phyloP scores from a whole-genome alignment of 176 grass and related monocot species.

The Eremochloa ophiuroides region DNA sequence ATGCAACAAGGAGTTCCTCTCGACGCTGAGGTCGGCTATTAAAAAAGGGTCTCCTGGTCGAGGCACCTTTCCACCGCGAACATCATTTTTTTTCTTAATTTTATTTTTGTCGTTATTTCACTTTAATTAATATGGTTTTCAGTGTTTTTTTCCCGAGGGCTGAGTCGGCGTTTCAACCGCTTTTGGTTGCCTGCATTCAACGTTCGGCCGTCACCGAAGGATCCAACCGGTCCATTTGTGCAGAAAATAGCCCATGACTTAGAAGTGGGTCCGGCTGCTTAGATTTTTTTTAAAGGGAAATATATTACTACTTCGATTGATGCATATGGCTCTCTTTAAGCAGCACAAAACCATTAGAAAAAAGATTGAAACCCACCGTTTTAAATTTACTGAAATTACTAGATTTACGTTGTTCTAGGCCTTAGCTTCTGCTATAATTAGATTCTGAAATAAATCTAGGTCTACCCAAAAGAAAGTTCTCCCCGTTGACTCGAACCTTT shows the following conservation, averaged over 20 bases:
- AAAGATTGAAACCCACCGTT: too few species aligned
- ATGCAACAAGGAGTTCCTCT: background rate
- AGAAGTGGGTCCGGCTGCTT: background rate
- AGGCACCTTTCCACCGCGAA: background rate
- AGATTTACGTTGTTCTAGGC: too few species aligned
- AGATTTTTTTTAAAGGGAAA: too few species aligned
- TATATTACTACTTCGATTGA: too few species aligned
- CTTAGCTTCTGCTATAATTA: too few species aligned
- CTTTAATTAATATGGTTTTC: background rate
- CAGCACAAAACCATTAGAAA: too few species aligned
- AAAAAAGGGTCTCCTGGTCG: background rate
- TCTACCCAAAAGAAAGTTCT: too few species aligned
- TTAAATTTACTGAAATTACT: too few species aligned
- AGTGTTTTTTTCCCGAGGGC: background rate
- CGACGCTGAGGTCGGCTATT: conserved; percentile 24
- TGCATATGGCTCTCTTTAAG: too few species aligned
- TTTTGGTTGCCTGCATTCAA: conserved; percentile 3
- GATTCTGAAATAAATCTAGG: too few species aligned
- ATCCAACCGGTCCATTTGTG: background rate
- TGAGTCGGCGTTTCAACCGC: background rate
- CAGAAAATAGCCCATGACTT: background rate
- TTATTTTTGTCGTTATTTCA: background rate
- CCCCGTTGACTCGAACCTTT: too few species aligned
- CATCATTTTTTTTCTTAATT: background rate
- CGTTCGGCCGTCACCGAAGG: background rate